Evolutionary conservation across 768 basidiomycete species (phyloP).

Genomic region (Lactarius vividus): DNA sequence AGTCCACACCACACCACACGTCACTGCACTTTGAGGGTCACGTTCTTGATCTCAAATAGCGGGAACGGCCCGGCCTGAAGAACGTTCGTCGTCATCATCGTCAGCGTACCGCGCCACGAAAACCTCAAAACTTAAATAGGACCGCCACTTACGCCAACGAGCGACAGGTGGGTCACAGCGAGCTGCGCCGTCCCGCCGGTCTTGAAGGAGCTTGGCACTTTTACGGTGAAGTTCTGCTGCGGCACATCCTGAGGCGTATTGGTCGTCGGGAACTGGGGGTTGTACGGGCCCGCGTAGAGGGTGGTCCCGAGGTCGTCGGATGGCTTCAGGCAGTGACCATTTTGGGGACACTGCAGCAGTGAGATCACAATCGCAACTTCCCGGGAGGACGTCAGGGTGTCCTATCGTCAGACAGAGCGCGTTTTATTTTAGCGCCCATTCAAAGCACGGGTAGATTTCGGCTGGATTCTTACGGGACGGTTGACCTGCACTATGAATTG

Average conservation of each 20-base stretch:
- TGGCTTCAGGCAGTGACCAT: constrained; percentile 26
- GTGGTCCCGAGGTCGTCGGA: constrained; percentile 32
- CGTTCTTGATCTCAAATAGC: constrained; percentile 12
- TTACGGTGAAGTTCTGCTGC: constrained; percentile 34
- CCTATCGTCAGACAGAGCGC: constrained; percentile 20
- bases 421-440: not conserved
- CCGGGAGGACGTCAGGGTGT: constrained; percentile 34
- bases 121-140: not conserved
- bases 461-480: constrained; percentile 31
- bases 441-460: not conserved
- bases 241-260: constrained; percentile 23
- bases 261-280: constrained; percentile 30
- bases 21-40: constrained; percentile 12
- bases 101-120: not conserved
- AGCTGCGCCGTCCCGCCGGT: not conserved
- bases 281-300: constrained; percentile 34
- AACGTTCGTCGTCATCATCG: not conserved
- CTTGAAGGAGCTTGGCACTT: constrained; percentile 22
- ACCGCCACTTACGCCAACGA: constrained; percentile 20
- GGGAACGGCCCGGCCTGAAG: constrained; percentile 14
- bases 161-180: constrained; percentile 14
- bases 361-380: constrained; percentile 39
- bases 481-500: constrained; percentile 38
- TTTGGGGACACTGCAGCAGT: constrained; percentile 30
- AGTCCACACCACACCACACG: not conserved